These are phyloP conservation scores for Stenogyne calaminthoides DNA, from an alignment of 305 asterid genomes.

Conservation along the genomic window DNA sequence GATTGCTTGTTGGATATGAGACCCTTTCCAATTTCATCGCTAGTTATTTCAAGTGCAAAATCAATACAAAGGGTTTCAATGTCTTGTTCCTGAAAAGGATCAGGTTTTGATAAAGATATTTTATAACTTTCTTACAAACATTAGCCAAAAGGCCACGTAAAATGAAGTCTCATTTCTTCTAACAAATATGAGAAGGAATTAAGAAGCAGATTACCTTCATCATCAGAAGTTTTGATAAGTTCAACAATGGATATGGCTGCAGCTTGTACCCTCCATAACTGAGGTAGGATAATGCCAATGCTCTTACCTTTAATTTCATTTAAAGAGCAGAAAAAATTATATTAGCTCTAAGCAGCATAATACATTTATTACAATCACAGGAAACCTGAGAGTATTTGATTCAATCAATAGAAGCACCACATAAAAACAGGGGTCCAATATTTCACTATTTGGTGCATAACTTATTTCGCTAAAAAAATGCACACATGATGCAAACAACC, in stretches of 20 bases:
- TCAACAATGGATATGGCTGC: slow-evolving; percentile 73
- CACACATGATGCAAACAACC: slow-evolving; percentile 42
- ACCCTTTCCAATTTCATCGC: slow-evolving; percentile 55
- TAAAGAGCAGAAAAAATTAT: slow-evolving; percentile 13
- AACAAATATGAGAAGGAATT: slow-evolving; percentile 1
- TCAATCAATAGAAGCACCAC: slow-evolving; percentile 16
- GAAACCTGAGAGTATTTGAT: slow-evolving; percentile 10
- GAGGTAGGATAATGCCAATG: slow-evolving; percentile 67
- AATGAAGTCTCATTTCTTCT: background rate
- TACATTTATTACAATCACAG: slow-evolving; percentile 6
- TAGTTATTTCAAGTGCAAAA: slow-evolving; percentile 62
- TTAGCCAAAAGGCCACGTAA: slow-evolving; percentile 15
- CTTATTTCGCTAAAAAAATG: background rate
- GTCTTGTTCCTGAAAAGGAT: slow-evolving; percentile 67
- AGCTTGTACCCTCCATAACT: slow-evolving; percentile 86
- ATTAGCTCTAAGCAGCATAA: slow-evolving; percentile 27
- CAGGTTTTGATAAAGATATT: slow-evolving; percentile 26
- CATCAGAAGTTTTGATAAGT: slow-evolving; percentile 73
- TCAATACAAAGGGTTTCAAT: slow-evolving; percentile 70
- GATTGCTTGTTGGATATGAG: slow-evolving; percentile 64
- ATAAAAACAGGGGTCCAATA: slow-evolving; percentile 1
- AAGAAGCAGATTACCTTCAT: slow-evolving; percentile 55
- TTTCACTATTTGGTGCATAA: slow-evolving; percentile 12
- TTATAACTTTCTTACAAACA: slow-evolving; percentile 22
- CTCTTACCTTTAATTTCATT: slow-evolving; percentile 59